These are phyloP conservation scores for Lipomyces starkeyi DNA, from an alignment of 805 yeast species.

Conservation along the genomic window DNA sequence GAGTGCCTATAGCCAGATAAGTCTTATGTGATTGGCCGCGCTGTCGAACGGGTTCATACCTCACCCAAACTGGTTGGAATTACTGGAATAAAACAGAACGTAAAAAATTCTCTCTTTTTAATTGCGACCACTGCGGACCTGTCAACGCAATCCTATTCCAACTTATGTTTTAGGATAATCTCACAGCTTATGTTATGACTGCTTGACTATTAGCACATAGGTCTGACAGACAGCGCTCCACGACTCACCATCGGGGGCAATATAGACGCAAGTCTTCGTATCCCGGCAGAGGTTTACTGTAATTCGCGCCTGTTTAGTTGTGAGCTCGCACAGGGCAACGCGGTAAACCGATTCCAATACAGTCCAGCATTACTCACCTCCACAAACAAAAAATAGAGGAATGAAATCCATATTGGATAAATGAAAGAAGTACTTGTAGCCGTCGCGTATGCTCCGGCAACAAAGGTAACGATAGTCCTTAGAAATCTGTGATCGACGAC, in stretches of 20 bases:
- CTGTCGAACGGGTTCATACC: constrained; percentile 8
- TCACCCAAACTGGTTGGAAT: constrained; percentile 43
- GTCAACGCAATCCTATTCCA: too few relatives aligned
- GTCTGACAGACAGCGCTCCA: neutral
- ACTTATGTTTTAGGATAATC: constrained; percentile 33
- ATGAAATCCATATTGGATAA: constrained; percentile 7
- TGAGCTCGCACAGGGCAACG: neutral
- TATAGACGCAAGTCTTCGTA: constrained; percentile 40
- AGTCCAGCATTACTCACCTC: constrained; percentile 34
- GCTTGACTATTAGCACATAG: neutral
- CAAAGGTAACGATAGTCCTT: too few relatives aligned
- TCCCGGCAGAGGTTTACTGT: constrained; percentile 37
- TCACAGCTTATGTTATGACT: constrained; percentile 33
- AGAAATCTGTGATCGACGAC: neutral
- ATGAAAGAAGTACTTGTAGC: neutral
- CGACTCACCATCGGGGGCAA: constrained; percentile 43
- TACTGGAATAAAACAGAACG: constrained; percentile 44
- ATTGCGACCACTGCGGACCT: constrained; percentile 19
- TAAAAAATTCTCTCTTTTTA: constrained; percentile 44
- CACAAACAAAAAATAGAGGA: constrained; percentile 33
- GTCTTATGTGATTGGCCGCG: neutral
- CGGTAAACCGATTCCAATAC: neutral
- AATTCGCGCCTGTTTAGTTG: constrained; percentile 34
- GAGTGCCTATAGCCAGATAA: constrained; percentile 8
- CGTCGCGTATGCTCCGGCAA: too few relatives aligned